These are phyloP conservation scores for Rhytidhysteron rufulum DNA, from an alignment of 2,329 filamentous ascomycete genomes.

Conservation along the genomic window DNA sequence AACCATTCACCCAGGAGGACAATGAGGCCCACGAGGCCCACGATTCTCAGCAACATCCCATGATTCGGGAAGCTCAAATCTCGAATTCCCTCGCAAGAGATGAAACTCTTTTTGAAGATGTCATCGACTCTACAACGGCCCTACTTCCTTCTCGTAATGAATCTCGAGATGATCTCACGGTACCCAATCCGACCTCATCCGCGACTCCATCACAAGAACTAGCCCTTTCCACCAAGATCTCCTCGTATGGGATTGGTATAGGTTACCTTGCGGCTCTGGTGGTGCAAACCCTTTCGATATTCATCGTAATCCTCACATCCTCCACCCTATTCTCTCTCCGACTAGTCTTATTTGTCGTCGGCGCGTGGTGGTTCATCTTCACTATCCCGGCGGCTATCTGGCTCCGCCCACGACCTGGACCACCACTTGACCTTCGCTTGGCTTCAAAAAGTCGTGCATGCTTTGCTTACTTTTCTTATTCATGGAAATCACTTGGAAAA, in stretches of 20 bases:
- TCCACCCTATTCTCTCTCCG: constrained; percentile 80
- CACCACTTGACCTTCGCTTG: constrained; percentile 51
- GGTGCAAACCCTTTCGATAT: constrained; percentile 75
- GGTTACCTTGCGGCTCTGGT: constrained; percentile 86
- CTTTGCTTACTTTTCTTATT: constrained; percentile 70
- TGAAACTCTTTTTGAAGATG: constrained; percentile 22
- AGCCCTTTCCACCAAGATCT: constrained; percentile 82
- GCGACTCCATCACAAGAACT: constrained; percentile 61
- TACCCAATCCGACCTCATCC: constrained; percentile 24
- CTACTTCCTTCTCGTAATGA: constrained; percentile 27
- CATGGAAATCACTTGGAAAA: constrained; percentile 81
- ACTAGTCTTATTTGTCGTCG: constrained; percentile 81
- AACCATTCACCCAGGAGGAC: constrained; percentile 23
- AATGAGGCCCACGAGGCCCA: not conserved
- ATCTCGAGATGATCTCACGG: constrained; percentile 22
- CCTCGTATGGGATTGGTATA: constrained; percentile 87
- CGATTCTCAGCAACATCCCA: not conserved
- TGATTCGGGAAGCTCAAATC: constrained; percentile 1
- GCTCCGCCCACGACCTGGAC: constrained; percentile 83
- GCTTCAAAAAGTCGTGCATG: constrained; percentile 47
- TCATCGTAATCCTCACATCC: constrained; percentile 60
- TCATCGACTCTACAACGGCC: constrained; percentile 32
- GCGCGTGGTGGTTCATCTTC: constrained; percentile 89
- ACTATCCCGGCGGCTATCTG: constrained; percentile 84
- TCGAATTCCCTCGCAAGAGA: constrained; percentile 15